Conservation (phyloP, 768 basidiomycete genomes). For the Leucogyrophana mollusca region DNA sequence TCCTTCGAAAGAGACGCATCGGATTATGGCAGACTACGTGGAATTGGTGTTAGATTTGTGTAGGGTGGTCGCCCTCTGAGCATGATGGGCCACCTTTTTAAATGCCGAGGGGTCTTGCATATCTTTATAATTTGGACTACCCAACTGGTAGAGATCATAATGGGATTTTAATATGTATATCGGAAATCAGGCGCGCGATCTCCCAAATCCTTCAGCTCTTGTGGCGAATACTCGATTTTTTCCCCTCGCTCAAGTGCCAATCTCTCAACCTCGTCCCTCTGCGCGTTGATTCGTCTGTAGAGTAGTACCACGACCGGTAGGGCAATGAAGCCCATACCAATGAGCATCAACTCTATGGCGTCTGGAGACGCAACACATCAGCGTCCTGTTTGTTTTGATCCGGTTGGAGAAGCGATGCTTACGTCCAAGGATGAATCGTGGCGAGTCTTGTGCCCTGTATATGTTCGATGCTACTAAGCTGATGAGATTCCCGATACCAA, state of each 20-base stretch:
- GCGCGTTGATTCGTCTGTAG: conserved; percentile 57
- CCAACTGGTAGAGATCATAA: too few species aligned
- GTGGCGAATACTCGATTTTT: conserved; percentile 11
- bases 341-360: conserved; percentile 64
- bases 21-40: conserved; percentile 55
- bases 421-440: conserved; percentile 65
- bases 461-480: conserved; percentile 66
- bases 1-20: conserved; percentile 47
- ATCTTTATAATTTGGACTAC: too few species aligned
- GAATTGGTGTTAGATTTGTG: conserved; percentile 38
- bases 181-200: conserved; percentile 65
- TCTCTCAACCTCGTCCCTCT: conserved; percentile 37
- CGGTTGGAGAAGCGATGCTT: conserved; percentile 54
- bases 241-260: conserved; percentile 17
- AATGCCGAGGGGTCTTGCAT: too few species aligned
- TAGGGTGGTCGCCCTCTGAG: too few species aligned
- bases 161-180: conserved; percentile 51
- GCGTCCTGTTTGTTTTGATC: conserved; percentile 36
- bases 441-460: conserved; percentile 56
- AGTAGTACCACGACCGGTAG: conserved; percentile 46
- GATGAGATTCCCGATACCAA: conserved; percentile 54
- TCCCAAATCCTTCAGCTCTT: conserved; percentile 39
- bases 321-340: conserved; percentile 59
- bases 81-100: too few species aligned
- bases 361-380: conserved; percentile 35